Percentiles rank a stretch among this genome's conserved stretches.
Evolutionary conservation across 2,329 filamentous ascomycete genomes (phyloP).

Genomic region (Colletotrichum tropicicola): DNA sequence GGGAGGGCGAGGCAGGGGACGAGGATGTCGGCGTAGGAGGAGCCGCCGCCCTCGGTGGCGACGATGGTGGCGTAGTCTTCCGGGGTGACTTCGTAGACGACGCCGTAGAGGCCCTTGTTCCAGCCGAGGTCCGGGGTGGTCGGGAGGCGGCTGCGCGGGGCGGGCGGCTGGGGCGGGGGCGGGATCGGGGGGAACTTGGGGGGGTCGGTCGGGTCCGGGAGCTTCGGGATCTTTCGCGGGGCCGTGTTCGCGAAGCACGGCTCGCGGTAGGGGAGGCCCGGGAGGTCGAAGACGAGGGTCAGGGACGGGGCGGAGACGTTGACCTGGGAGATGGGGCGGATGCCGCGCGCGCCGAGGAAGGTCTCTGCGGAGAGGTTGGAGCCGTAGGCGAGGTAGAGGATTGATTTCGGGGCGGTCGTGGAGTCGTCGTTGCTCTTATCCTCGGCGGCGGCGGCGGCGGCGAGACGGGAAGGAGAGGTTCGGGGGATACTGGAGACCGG

Average conservation of each 20-base stretch:
- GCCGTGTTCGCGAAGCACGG: conserved; percentile 91
- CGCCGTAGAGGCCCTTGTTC: conserved; percentile 86
- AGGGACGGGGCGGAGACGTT: conserved; percentile 85
- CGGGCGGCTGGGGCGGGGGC: conserved; percentile 26
- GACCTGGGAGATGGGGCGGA: conserved; percentile 81
- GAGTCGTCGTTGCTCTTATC: conserved; percentile 32
- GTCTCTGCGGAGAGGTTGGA: conserved; percentile 86
- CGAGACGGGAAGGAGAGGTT: conserved; percentile 49
- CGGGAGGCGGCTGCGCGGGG: conserved; percentile 1
- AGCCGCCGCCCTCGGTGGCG: conserved; percentile 87
- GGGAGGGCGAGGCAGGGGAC: conserved; percentile 80
- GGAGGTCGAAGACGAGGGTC: conserved; percentile 83
- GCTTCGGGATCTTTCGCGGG: conserved; percentile 61
- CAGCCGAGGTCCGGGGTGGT: conserved; percentile 52
- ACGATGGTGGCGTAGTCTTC: conserved; percentile 87
- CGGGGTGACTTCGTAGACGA: conserved; percentile 92
- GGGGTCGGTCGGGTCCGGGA: conserved; percentile 42
- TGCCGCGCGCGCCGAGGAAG: conserved; percentile 80
- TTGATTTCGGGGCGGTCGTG: conserved; percentile 41
- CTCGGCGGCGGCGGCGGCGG: conserved; percentile 35
- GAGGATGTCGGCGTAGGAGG: conserved; percentile 84
- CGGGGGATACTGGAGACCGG: conserved; percentile 42
- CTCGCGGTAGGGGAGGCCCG: conserved; percentile 86
- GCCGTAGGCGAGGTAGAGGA: conserved; percentile 89
- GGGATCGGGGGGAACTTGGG: conserved; percentile 39